Conservation (phyloP, 2,329 filamentous ascomycete species). For the Apiospora arundinis region DNA sequence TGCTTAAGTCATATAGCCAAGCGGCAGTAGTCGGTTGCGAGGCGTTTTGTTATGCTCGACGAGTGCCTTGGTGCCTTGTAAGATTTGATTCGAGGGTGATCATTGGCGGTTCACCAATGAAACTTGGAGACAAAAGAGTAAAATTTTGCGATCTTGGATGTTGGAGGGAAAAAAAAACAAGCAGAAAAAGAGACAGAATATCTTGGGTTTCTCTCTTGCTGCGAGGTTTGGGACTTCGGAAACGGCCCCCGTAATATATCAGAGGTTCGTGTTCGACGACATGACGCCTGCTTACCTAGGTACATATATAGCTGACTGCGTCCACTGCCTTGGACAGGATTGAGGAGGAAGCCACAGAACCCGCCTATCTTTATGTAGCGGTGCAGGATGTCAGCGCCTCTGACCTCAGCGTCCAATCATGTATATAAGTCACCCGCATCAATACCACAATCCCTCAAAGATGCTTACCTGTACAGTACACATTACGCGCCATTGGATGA, state of each 20-base stretch:
- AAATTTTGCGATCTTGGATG: background rate
- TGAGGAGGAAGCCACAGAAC: background rate
- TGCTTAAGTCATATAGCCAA: background rate
- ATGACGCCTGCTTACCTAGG: background rate
- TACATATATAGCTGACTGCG: background rate
- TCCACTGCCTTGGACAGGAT: background rate
- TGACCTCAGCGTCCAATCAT: background rate
- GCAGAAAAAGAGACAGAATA: background rate
- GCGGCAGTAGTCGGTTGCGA: background rate
- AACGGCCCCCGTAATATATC: background rate
- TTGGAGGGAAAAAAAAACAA: background rate
- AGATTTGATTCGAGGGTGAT: background rate
- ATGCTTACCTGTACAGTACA: background rate
- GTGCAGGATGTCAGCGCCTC: background rate
- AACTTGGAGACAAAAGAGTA: background rate
- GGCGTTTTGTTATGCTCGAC: background rate
- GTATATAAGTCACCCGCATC: background rate
- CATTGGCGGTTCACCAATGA: background rate
- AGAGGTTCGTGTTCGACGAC: background rate
- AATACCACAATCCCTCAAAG: background rate
- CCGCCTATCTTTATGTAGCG: background rate
- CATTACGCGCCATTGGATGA: background rate
- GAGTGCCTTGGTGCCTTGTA: background rate
- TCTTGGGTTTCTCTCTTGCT: no score
- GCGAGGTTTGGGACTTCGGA: no score